phyloP scores from a whole-genome alignment of 2,329 filamentous ascomycete genomes.

The Claviceps sorghi region DNA sequence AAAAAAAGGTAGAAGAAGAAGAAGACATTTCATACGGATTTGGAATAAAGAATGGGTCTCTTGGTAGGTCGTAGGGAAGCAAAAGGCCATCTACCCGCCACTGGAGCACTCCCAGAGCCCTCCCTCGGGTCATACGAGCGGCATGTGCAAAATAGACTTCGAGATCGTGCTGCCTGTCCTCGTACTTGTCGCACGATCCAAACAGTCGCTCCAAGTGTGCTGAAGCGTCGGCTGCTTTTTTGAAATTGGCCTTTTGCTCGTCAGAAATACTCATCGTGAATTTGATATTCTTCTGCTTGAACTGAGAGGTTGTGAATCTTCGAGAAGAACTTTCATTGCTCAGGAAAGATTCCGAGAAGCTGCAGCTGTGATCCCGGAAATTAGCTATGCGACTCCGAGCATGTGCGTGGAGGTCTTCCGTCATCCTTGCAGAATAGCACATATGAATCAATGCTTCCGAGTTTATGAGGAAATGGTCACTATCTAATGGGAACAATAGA shows the following conservation, averaged over 20 bases:
- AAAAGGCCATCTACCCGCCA: slow-evolving; percentile 13
- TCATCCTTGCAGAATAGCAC: slow-evolving; percentile 14
- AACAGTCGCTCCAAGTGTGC: not conserved
- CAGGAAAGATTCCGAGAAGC: not conserved
- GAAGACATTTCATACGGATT: slow-evolving; percentile 12
- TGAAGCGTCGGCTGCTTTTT: not conserved
- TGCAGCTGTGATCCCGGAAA: not conserved
- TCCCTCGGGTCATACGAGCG: slow-evolving; percentile 9
- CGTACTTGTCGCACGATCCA: not conserved
- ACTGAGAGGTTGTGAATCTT: not conserved
- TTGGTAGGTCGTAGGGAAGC: slow-evolving; percentile 11
- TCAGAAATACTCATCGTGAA: not conserved
- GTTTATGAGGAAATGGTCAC: slow-evolving; percentile 6
- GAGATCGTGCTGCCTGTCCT: not conserved
- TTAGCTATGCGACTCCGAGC: not conserved
- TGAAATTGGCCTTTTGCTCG: not conserved
- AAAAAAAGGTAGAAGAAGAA: not conserved
- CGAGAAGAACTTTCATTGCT: not conserved
- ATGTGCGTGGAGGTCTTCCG: not conserved
- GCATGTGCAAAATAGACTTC: not conserved
- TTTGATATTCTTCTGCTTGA: not conserved
- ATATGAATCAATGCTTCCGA: slow-evolving; percentile 13
- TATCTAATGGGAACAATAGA: not conserved
- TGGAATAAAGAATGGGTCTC: slow-evolving; percentile 3
- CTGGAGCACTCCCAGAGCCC: slow-evolving; percentile 6